Evolutionary conservation across 176 grass and related monocot species (phyloP), one percentile per base, ranked within the genome.

Genomic region (Cocos nucifera): DNA sequence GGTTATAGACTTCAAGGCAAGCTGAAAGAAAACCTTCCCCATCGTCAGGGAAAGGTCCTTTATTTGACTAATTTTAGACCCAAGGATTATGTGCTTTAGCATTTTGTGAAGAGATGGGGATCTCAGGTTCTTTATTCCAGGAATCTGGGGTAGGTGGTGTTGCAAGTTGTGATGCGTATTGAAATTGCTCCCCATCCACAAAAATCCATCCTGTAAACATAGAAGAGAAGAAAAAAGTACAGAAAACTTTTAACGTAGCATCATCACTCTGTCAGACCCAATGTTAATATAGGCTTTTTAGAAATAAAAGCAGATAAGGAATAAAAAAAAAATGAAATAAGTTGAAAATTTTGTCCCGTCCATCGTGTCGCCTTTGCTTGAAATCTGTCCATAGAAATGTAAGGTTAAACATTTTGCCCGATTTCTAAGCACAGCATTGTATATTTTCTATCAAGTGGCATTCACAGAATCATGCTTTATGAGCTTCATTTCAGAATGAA

Each of bases 61-160:
- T 60, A 97, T 97, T 71, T 97, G 92, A 79, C 80, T 90, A 77
- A 97, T 91, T 72, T 91, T 91, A 56, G 92, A 97, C 69, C 91
- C 92, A 48, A 63, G 32, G 26, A 97, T 78, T n/a, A 64, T 91
- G 83, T 32, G 78, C 48, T 53, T 82, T 58, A 69, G 25, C 61
- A 70, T 58, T 73, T 56, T 78, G 39, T 59, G 68, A 90, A 76
- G 86, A 79, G 62, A 82, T 66, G 57, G 72, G 72, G 25, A 76
- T 67, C 59, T 58, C 64, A 89, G 82, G 52, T 57, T 62, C n/a
- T 16, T 58, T 80, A 32, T 85, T 64, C 75, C 58, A 73, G 60
- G 85, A 80, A 63, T 54, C 76, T 22, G 55, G n/a, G 17, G 48
- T 57, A 54, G 72, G 49, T 54, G 87, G 83, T 59, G 69, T 78